Base-by-base conservation (phyloP, 2,329 filamentous ascomycete genomes). In the Ceratocystis cacaofunesta region DNA sequence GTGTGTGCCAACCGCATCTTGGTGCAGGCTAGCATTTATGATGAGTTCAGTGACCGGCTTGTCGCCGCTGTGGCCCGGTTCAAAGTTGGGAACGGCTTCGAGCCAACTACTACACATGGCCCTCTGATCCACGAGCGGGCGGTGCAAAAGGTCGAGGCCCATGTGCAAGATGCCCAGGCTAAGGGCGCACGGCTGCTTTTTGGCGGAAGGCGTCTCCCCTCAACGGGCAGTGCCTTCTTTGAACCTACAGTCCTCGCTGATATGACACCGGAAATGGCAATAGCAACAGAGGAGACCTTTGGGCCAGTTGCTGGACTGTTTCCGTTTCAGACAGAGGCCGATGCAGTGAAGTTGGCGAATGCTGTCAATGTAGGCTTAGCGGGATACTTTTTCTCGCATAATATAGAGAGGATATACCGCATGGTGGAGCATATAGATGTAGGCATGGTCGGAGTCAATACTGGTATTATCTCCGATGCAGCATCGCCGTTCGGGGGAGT, bases 261-360 rank as follows among this genome's bases (percentile, higher is more conserved):
- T 68, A 92, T 96, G 86, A 95, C 81, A 10, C 79, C 81, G 66
- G 85, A 92, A 52, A 97, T 97, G 94, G 81, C 83, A 67, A 82
- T 97, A 70, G 86, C 89, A 3, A 79, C 79, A 1, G 92, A 97
- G 75, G 94, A 99, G 79, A 99, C 92, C 0, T 99, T 99, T 73
- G 94, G 94, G 0, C 94, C 94, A 2, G 88, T 97, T 0, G 92
- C 92, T 0, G 92, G 89, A 0, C 76, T 97, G 15, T 96, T 96
- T 79, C 82, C 85, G 61, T 99, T 97, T 73, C 83, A 89, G 60
- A 90, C 87, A 0, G 94, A 97, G 76, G 86, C 88, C 64, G 92
- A 97, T 71, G 94, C 96, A 4, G 85, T 97, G 36, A 79, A 82
- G 68, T 77, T 92, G 69, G 92, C 94, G 3, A 99, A 99, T 75